phyloP scores from a whole-genome alignment of 768 basidiomycete species.

The Serpula lacrymans region DNA sequence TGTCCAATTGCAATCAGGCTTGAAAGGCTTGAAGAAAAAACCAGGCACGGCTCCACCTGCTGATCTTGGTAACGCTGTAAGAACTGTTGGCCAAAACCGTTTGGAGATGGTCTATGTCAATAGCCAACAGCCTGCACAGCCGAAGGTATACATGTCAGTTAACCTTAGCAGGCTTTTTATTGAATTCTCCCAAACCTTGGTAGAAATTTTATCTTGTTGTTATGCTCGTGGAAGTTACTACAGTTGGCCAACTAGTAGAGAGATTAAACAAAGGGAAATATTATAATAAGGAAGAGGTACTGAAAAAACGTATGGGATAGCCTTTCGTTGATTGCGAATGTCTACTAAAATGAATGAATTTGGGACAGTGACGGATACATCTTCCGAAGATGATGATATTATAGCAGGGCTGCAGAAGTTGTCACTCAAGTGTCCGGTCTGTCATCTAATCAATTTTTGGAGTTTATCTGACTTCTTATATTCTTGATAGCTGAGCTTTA shows the following conservation, averaged over 20 bases:
- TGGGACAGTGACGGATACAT: conserved; percentile 51
- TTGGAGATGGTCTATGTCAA: conserved; percentile 91
- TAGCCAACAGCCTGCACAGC: conserved; percentile 70
- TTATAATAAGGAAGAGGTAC: conserved; percentile 58
- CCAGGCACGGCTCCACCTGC: conserved; percentile 93
- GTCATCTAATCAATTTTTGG: conserved; percentile 31
- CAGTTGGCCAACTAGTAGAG: conserved; percentile 66
- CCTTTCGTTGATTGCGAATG: neutral
- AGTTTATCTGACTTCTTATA: conserved; percentile 1
- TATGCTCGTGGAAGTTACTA: conserved; percentile 78
- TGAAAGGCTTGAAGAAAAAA: conserved; percentile 94
- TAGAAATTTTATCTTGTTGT: conserved; percentile 87
- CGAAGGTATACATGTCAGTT: conserved; percentile 49
- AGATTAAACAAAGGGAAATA: conserved; percentile 67
- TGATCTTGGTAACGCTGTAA: conserved; percentile 47
- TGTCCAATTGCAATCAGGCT: conserved; percentile 62
- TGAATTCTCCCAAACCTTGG: neutral
- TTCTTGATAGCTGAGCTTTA: conserved; percentile 67
- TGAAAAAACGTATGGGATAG: conserved; percentile 61
- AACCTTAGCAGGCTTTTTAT: conserved; percentile 2
- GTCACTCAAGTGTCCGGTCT: conserved; percentile 90
- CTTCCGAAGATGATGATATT: conserved; percentile 85
- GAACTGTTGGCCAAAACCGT: conserved; percentile 50
- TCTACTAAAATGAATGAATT: conserved; percentile 6
- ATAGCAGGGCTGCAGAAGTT: conserved; percentile 85